Percentiles rank a stretch among this genome's conserved stretches.
Evolutionary conservation across 1,284 basidiomycete species (phyloP).

Genomic region (Peniophora sp.): DNA sequence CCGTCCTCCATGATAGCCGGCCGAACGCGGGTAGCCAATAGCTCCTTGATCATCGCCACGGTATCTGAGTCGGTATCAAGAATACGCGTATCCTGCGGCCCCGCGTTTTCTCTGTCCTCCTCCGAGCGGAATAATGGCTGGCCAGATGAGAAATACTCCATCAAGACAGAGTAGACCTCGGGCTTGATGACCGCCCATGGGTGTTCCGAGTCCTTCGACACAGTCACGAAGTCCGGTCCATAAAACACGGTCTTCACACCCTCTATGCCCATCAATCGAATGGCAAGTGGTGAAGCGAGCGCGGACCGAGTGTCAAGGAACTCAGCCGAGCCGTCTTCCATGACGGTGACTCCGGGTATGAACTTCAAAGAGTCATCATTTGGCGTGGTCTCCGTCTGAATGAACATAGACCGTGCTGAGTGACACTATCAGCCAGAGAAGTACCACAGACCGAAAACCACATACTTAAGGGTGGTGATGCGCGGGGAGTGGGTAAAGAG

Average conservation of each 20-base stretch:
- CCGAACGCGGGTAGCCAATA: constrained; percentile 90
- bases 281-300: constrained; percentile 83
- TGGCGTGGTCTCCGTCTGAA: constrained; percentile 94
- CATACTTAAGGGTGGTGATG: constrained; percentile 20
- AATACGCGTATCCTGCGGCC: constrained; percentile 92
- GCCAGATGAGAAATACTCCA: constrained; percentile 95
- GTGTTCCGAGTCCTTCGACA: constrained; percentile 85
- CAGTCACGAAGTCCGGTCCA: constrained; percentile 97
- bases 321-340: constrained; percentile 84
- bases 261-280: constrained; percentile 88
- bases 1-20: constrained; percentile 97
- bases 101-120: constrained; percentile 70
- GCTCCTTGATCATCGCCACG: constrained; percentile 98
- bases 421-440: neutral
- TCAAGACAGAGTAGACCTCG: constrained; percentile 96
- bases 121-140: constrained; percentile 78
- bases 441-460: neutral
- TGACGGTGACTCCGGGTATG: constrained; percentile 87
- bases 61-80: constrained; percentile 95
- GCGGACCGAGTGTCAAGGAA: constrained; percentile 87
- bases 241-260: constrained; percentile 89
- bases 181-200: constrained; percentile 91
- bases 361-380: constrained; percentile 98
- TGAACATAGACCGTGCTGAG: constrained; percentile 91
- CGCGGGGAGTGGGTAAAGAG: neutral